phyloP scores from a whole-genome alignment of 1,139 yeast species.

The Magnusiomyces magnusii region DNA sequence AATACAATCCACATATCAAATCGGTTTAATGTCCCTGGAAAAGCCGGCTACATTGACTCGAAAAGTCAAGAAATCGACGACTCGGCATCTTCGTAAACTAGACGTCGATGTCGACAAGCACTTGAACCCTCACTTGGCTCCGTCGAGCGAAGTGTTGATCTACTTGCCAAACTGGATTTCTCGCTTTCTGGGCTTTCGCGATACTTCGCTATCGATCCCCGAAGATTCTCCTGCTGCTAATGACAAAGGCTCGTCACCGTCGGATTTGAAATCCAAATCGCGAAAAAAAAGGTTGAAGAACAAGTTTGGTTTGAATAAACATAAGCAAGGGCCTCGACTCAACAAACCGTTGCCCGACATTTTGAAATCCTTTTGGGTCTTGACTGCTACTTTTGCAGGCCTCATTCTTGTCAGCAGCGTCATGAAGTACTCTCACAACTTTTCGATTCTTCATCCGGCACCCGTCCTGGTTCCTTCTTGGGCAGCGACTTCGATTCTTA shows the following conservation, averaged over 20 bases:
- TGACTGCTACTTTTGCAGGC: conserved; percentile 43
- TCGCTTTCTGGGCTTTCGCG: conserved; percentile 23
- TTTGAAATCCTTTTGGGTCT: conserved; percentile 20
- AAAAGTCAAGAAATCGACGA: not conserved
- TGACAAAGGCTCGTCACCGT: not conserved
- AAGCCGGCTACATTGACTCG: not conserved
- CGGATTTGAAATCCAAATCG: not conserved
- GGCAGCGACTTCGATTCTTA: conserved; percentile 60
- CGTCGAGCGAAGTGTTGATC: conserved; percentile 20
- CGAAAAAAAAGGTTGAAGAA: no score
- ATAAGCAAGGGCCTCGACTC: conserved; percentile 1
- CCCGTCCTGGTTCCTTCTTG: conserved; percentile 52
- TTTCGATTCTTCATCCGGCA: conserved; percentile 38
- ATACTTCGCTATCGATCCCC: conserved; percentile 4
- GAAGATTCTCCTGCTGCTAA: not conserved
- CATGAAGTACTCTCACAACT: conserved; percentile 42
- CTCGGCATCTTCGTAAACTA: conserved; percentile 9
- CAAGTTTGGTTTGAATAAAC: not conserved
- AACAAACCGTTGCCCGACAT: conserved; percentile 14
- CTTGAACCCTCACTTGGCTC: conserved; percentile 19
- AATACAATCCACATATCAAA: no score
- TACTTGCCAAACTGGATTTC: conserved; percentile 20
- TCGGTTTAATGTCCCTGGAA: no score
- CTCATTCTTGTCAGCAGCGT: conserved; percentile 46
- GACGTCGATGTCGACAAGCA: conserved; percentile 21